A percentile compares a stretch with the other conserved stretches of the same genome.
phyloP scores from a whole-genome alignment of 2,329 filamentous ascomycete genomes.

The Aspergillus ochraceus region DNA sequence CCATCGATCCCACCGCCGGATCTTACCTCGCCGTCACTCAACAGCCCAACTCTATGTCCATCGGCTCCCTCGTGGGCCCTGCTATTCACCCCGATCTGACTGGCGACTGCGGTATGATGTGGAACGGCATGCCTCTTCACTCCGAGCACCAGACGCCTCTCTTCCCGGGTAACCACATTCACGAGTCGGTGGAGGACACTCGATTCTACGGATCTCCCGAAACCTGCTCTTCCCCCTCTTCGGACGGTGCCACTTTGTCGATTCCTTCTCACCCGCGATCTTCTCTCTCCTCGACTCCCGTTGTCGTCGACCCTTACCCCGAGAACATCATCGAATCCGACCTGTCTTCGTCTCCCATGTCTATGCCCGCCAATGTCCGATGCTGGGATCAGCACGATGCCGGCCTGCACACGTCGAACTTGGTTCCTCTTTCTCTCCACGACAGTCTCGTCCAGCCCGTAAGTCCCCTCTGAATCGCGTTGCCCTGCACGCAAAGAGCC shows the following conservation, averaged over 20 bases:
- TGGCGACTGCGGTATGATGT: conserved; percentile 33
- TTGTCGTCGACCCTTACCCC: conserved; percentile 36
- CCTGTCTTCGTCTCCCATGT: conserved; percentile 35
- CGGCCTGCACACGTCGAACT: conserved; percentile 29
- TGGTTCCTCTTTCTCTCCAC: conserved; percentile 36
- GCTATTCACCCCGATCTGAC: conserved; percentile 35
- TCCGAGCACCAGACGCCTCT: conserved; percentile 30
- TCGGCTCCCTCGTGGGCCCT: conserved; percentile 36
- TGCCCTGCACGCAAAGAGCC: not conserved
- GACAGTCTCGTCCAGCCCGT: conserved; percentile 39
- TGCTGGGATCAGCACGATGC: conserved; percentile 36
- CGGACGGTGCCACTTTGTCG: conserved; percentile 35
- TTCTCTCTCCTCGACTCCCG: conserved; percentile 35
- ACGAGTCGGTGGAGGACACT: conserved; percentile 39
- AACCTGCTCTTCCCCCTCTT: conserved; percentile 45
- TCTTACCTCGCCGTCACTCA: conserved; percentile 27
- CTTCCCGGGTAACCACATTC: conserved; percentile 33
- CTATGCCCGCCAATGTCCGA: conserved; percentile 30
- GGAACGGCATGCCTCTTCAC: conserved; percentile 38
- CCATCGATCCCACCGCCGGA: conserved; percentile 23
- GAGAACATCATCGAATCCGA: conserved; percentile 34
- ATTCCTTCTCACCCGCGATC: conserved; percentile 31
- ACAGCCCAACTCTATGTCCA: conserved; percentile 36
- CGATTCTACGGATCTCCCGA: conserved; percentile 47
- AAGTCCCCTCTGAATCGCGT: conserved; percentile 21